Evolutionary conservation across 805 yeast genomes (phyloP).

Genomic region (Lachancea sp.): DNA sequence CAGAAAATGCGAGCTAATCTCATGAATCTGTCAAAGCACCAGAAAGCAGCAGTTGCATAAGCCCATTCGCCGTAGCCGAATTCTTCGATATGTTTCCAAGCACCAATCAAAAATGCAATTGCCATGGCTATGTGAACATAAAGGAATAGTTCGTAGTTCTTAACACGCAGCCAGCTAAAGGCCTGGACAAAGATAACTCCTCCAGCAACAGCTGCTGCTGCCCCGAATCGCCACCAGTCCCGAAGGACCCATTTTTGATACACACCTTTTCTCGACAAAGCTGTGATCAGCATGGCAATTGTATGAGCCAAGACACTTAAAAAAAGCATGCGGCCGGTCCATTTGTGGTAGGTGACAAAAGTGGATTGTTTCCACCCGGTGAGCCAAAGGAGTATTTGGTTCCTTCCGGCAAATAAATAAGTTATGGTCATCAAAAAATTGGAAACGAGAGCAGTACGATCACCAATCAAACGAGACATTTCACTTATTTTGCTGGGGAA

Average conservation of each 20-base stretch:
- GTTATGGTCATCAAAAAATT: slow-evolving; percentile 47
- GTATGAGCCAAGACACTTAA: slow-evolving; percentile 48
- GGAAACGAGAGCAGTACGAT: slow-evolving; percentile 45
- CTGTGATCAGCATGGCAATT: slow-evolving; percentile 44
- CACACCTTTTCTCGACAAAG: slow-evolving; percentile 36
- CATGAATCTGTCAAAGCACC: slow-evolving; percentile 61
- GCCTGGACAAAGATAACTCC: slow-evolving; percentile 41
- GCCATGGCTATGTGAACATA: slow-evolving; percentile 42
- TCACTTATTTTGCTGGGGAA: slow-evolving; percentile 14
- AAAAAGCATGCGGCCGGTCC: slow-evolving; percentile 50
- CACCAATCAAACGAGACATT: slow-evolving; percentile 36
- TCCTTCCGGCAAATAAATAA: slow-evolving; percentile 62
- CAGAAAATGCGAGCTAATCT: slow-evolving; percentile 48
- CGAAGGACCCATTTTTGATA: slow-evolving; percentile 35
- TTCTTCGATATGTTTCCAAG: slow-evolving; percentile 39
- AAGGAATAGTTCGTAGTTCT: slow-evolving; percentile 43
- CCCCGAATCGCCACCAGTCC: slow-evolving; percentile 38
- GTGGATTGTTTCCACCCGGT: slow-evolving; percentile 61
- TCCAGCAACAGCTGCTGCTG: slow-evolving; percentile 33
- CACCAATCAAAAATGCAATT: slow-evolving; percentile 39
- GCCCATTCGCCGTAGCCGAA: slow-evolving; percentile 46
- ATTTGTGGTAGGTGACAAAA: slow-evolving; percentile 58
- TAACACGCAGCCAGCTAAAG: slow-evolving; percentile 39
- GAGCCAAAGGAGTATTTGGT: slow-evolving; percentile 53
- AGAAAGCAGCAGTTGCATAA: slow-evolving; percentile 52